Evolutionary conservation across 2,329 filamentous ascomycete genomes (phyloP).

Genomic region (Nigrograna mackinnonii): DNA sequence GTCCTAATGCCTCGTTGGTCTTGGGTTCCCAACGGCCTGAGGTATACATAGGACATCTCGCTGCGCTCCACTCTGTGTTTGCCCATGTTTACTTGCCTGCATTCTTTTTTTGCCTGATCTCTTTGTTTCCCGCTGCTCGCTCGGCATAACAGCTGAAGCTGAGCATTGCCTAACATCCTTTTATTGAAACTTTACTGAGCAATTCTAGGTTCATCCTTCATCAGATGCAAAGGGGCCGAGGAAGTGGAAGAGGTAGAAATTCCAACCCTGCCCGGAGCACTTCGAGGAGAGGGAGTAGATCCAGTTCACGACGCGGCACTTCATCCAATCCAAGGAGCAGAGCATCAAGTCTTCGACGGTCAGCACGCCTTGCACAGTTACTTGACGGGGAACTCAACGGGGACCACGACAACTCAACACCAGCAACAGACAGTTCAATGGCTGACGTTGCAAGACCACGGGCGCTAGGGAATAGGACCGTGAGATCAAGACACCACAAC

Average conservation of each 20-base stretch:
- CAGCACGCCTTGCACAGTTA: conserved; percentile 34
- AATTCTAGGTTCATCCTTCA: conserved; percentile 31
- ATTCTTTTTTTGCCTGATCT: conserved; percentile 20
- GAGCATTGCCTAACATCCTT: conserved; percentile 19
- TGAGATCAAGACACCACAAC: conserved; percentile 31
- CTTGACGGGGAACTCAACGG: conserved; percentile 26
- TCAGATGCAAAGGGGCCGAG: conserved; percentile 41
- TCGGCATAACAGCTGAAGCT: conserved; percentile 25
- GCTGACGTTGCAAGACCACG: conserved; percentile 42
- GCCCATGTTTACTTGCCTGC: conserved; percentile 11
- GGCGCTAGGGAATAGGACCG: conserved; percentile 33
- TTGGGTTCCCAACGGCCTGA: conserved; percentile 16
- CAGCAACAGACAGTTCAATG: conserved; percentile 26
- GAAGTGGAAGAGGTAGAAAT: conserved; percentile 40
- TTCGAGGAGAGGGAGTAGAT: conserved; percentile 27
- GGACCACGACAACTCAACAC: not conserved
- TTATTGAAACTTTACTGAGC: conserved; percentile 30
- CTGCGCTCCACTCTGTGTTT: conserved; percentile 10
- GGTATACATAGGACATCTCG: conserved; percentile 17
- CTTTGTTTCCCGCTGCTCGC: conserved; percentile 9
- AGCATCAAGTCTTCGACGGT: conserved; percentile 29
- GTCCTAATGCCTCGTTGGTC: too few relatives aligned
- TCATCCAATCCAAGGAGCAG: conserved; percentile 19
- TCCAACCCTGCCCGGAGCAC: conserved; percentile 27
- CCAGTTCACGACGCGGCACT: conserved; percentile 22